Evolutionary conservation across 257 asterid species (phyloP).

Genomic region (Nicotiana otophora): DNA sequence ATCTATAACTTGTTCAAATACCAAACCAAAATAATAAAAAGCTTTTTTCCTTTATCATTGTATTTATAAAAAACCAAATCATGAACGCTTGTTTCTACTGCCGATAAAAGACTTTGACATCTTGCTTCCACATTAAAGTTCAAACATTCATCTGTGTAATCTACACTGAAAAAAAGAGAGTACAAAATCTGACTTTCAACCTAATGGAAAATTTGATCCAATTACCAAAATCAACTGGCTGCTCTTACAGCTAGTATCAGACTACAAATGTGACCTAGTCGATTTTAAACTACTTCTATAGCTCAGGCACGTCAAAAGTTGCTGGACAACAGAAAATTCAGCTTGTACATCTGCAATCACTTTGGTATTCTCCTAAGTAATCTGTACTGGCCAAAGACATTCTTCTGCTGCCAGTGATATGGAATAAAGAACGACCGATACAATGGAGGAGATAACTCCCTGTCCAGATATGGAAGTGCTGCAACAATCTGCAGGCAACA

Average conservation of each 20-base stretch:
- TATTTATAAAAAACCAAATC: neutral
- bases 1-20: neutral
- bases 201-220: neutral
- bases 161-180: neutral
- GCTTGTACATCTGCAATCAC: slow-evolving; percentile 15
- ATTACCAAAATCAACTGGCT: neutral
- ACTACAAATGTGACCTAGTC: neutral
- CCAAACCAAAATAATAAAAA: neutral
- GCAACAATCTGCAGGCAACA: slow-evolving; percentile 60
- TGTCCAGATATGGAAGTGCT: slow-evolving; percentile 79
- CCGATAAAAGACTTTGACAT: neutral
- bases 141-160: neutral
- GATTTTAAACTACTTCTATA: neutral
- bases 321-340: neutral
- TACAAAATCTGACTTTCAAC: neutral
- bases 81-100: neutral
- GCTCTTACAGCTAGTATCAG: neutral
- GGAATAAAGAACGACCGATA: slow-evolving; percentile 90
- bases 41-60: too few relatives aligned
- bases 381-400: slow-evolving; percentile 87
- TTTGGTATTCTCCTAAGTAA: slow-evolving; percentile 67
- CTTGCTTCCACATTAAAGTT: neutral
- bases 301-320: neutral
- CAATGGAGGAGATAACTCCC: slow-evolving; percentile 86
- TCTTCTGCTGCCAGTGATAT: slow-evolving; percentile 72